A percentile compares a stretch with the other conserved stretches of the same genome.
Evolutionary conservation across 2,329 filamentous ascomycete genomes (phyloP).

Genomic region (Aspergillus quadrilineatus): DNA sequence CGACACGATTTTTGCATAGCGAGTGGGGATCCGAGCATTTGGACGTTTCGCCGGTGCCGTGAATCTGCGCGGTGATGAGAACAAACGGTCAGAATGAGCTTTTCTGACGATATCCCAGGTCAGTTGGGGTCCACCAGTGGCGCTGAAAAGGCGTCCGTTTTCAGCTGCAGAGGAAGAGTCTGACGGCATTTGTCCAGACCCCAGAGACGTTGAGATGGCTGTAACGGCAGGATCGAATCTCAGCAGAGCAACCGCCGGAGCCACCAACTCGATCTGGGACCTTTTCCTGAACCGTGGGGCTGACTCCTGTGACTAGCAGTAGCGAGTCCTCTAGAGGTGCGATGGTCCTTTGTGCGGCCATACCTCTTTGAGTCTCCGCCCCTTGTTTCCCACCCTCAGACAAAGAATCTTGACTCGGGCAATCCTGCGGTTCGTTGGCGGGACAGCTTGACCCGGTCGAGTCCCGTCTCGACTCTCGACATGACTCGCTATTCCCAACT

Average conservation of each 20-base stretch:
- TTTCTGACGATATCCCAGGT: not conserved
- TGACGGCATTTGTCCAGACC: not conserved
- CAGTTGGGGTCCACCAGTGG: not conserved
- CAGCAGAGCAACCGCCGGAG: not conserved
- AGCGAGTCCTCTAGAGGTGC: not conserved
- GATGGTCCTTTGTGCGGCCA: not conserved
- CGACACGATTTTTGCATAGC: not conserved
- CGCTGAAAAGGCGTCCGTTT: not conserved
- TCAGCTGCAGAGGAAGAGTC: not conserved
- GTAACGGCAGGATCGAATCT: not conserved
- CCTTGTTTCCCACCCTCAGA: not conserved
- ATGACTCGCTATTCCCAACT: not conserved
- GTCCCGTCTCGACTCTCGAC: not conserved
- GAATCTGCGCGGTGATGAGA: not conserved
- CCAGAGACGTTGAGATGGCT: not conserved
- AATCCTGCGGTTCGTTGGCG: not conserved
- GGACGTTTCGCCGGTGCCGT: not conserved
- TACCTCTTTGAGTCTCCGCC: not conserved
- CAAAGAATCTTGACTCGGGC: not conserved
- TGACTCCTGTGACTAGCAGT: too few relatives aligned
- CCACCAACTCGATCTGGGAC: constrained; percentile 4
- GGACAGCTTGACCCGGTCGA: not conserved
- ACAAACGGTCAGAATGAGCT: constrained; percentile 1
- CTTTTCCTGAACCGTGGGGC: constrained; percentile 7
- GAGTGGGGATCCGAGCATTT: not conserved